These are phyloP conservation scores for Phaseolus coccineus DNA, from an alignment of 331 rosid genomes.

Conservation along the genomic window DNA sequence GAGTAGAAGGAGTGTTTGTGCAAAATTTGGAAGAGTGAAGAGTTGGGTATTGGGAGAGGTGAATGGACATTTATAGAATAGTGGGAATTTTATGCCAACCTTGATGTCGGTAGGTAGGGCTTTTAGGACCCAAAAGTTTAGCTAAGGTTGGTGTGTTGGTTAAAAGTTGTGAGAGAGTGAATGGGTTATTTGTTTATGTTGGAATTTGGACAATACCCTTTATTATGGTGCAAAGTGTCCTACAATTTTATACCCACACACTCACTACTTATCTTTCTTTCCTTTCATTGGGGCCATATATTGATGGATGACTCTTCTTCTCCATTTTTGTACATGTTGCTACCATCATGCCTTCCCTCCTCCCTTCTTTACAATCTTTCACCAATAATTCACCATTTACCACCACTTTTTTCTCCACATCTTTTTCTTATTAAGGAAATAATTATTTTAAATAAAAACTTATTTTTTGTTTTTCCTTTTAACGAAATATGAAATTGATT, in stretches of 20 bases:
- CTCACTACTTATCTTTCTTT: constrained; percentile 16
- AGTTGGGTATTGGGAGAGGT: not conserved
- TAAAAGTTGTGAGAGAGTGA: not conserved
- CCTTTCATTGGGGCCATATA: constrained; percentile 2
- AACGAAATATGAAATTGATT: too few species aligned
- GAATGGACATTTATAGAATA: constrained; percentile 1
- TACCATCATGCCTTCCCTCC: constrained; percentile 32
- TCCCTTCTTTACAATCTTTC: not conserved
- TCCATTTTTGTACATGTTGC: not conserved
- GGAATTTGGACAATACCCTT: constrained; percentile 35
- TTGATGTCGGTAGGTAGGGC: constrained; percentile 47
- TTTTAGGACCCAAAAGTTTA: constrained; percentile 23
- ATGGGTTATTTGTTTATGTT: not conserved
- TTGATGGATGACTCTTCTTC: too few species aligned
- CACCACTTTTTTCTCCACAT: not conserved
- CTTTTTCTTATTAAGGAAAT: constrained; percentile 10
- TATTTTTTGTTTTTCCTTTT: too few species aligned
- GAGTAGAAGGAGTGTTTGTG: not conserved
- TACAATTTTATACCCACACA: constrained; percentile 8
- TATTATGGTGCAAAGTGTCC: constrained; percentile 35
- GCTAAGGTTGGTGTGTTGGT: constrained; percentile 33
- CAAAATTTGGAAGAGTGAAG: constrained; percentile 14
- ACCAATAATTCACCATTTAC: constrained; percentile 34
- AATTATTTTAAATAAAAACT: too few species aligned
- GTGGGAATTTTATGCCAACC: constrained; percentile 48